Percentiles rank a stretch among this genome's conserved stretches.
Evolutionary conservation across 2,329 filamentous ascomycete genomes (phyloP).

Genomic region (Colletotrichum theobromicola): DNA sequence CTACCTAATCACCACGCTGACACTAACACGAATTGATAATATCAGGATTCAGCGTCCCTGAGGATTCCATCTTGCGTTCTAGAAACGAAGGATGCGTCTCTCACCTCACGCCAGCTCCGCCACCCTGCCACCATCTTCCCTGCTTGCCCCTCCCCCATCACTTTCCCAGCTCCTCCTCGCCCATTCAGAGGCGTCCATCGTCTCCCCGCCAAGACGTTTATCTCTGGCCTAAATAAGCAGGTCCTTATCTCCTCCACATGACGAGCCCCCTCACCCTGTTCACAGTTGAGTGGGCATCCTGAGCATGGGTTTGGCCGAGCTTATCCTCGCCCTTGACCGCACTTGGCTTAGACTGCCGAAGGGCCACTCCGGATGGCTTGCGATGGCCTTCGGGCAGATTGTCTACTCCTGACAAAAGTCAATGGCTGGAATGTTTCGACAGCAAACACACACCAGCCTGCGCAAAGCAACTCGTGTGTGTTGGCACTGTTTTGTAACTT

Average conservation of each 20-base stretch:
- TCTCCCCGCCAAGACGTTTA: constrained; percentile 22
- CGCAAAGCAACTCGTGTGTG: too few relatives aligned
- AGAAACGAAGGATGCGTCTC: constrained; percentile 9
- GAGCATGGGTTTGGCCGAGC: constrained; percentile 11
- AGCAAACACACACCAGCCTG: not conserved
- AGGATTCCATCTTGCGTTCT: constrained; percentile 11
- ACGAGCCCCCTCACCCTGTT: not conserved
- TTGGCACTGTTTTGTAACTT: not conserved
- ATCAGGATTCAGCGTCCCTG: not conserved
- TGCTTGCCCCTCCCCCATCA: not conserved
- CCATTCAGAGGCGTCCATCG: not conserved
- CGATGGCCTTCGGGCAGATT: not conserved
- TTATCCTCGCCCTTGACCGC: constrained; percentile 15
- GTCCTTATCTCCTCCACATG: constrained; percentile 21
- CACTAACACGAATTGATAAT: constrained; percentile 14
- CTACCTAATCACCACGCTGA: not conserved
- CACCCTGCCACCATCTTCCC: constrained; percentile 19
- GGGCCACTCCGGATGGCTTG: not conserved
- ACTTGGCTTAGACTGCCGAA: constrained; percentile 8
- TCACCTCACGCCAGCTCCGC: not conserved
- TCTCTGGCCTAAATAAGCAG: constrained; percentile 21
- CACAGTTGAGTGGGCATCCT: not conserved
- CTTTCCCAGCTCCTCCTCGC: not conserved
- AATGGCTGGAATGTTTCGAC: not conserved
- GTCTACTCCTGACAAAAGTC: not conserved